These are phyloP conservation scores for Geotrichum macrosporum DNA, from an alignment of 1,139 yeast species.

Conservation along the genomic window DNA sequence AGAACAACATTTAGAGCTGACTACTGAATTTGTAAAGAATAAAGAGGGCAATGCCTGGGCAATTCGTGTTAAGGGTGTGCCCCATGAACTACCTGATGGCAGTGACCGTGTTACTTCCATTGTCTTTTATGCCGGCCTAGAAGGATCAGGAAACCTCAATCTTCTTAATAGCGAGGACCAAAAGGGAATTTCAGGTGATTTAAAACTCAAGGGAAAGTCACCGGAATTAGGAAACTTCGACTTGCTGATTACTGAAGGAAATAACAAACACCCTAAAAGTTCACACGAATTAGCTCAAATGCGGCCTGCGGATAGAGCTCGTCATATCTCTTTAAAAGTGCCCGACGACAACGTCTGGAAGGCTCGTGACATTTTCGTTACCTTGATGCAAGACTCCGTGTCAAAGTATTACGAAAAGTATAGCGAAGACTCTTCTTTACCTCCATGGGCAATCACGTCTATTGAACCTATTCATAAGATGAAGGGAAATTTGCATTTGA, in stretches of 20 bases:
- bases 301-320: constrained; percentile 45
- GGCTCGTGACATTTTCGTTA: constrained; percentile 70
- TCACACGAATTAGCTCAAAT: constrained; percentile 31
- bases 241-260: constrained; percentile 33
- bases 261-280: constrained; percentile 34
- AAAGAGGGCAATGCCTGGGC: constrained; percentile 69
- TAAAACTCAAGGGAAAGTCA: constrained; percentile 35
- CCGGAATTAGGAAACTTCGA: constrained; percentile 38
- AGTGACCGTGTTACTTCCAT: constrained; percentile 46
- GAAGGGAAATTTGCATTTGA: constrained; percentile 71
- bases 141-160: constrained; percentile 46
- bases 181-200: constrained; percentile 35
- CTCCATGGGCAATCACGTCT: constrained; percentile 44
- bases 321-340: constrained; percentile 64
- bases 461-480: constrained; percentile 58
- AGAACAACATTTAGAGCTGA: constrained; percentile 57
- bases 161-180: constrained; percentile 28
- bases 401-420: constrained; percentile 44
- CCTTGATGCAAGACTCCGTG: constrained; percentile 66
- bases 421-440: constrained; percentile 35
- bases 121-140: constrained; percentile 73
- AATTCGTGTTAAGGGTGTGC: constrained; percentile 58
- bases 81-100: constrained; percentile 42
- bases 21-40: constrained; percentile 72
- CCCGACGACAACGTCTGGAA: constrained; percentile 76